Conservation (phyloP, 2,329 filamentous ascomycete species). For the Myotisia sp. region DNA sequence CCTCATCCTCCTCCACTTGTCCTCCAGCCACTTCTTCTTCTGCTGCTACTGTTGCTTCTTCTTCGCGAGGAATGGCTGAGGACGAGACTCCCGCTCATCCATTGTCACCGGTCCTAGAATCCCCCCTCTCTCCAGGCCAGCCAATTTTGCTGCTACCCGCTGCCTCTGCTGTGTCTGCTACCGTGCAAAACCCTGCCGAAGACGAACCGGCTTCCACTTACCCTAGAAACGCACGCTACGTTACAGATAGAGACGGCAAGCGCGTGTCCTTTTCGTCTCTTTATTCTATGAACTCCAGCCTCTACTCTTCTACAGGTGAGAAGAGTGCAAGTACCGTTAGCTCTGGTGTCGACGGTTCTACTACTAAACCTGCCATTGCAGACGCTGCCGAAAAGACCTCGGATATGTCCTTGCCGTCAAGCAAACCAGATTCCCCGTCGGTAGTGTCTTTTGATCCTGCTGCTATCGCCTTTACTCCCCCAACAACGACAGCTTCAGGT, state of each 20-base stretch:
- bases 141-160: too few relatives aligned
- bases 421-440: constrained; percentile 1
- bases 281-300: constrained; percentile 38
- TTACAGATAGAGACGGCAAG: constrained; percentile 36
- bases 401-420: not conserved
- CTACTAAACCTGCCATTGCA: constrained; percentile 14
- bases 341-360: constrained; percentile 27
- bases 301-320: constrained; percentile 14
- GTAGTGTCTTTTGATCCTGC: not conserved
- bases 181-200: too few relatives aligned
- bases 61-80: not conserved
- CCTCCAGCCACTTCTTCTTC: not conserved
- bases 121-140: too few relatives aligned
- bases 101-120: too few relatives aligned
- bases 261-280: constrained; percentile 60
- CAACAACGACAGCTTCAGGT: constrained; percentile 7
- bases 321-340: constrained; percentile 15
- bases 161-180: too few relatives aligned
- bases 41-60: not conserved
- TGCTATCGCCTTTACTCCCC: not conserved
- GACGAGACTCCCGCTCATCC: too few relatives aligned
- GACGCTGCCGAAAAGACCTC: constrained; percentile 6
- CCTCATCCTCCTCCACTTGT: not conserved
- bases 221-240: constrained; percentile 6
- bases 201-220: too few relatives aligned